Base-by-base conservation (phyloP, 306 rosid genomes). In the Lathyrus aphaca region DNA sequence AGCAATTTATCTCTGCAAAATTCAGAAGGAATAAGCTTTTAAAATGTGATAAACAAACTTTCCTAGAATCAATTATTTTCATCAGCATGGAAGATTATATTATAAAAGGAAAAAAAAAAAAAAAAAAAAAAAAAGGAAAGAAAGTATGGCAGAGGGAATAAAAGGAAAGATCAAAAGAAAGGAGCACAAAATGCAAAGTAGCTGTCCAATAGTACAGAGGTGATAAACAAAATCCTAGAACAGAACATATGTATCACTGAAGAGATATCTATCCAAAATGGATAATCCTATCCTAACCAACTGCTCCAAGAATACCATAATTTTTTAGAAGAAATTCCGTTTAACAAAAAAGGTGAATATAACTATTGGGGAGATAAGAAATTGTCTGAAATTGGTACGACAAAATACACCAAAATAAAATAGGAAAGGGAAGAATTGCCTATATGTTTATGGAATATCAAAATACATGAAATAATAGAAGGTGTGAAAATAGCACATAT, bases 1-100 rank as follows among this genome's bases (percentile, higher is more conserved):
- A 94, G 89, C 97, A 91, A 83, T 91, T 90, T 72, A 91, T 80
- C 80, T 94, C 99, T 94, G 97, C 92, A 91, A 84, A 71, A 60
- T 44, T 68, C 61, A 62, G 49, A 74, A 67, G 37, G 53, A 29
- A 73, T 76, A 62, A 82, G 66, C 62, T 67, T 68, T 63, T 69
- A 44, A 66, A 53, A 74, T 48, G 67, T 60, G 25, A 68, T 8
- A 21, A 40, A 10, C 73, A 49, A 64, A n/a, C 59, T 62, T 62
- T 21, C 49, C 72, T 16, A 57, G 38, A 53, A 55, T 60, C 53
- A 70, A 60, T 73, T 25, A 30, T 18, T 37, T 45, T 50, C 18
- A 42, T 72, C 16, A 46, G 51, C 51, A 66, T 19, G 50, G 11
- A 66, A 64, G 18, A 56, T 37, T 49, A 18, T 57, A 46, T 29